Percentiles rank a stretch among this genome's conserved stretches.
phyloP scores from a whole-genome alignment of 169 alveolate species.

The Cryptosporidium baileyi region DNA sequence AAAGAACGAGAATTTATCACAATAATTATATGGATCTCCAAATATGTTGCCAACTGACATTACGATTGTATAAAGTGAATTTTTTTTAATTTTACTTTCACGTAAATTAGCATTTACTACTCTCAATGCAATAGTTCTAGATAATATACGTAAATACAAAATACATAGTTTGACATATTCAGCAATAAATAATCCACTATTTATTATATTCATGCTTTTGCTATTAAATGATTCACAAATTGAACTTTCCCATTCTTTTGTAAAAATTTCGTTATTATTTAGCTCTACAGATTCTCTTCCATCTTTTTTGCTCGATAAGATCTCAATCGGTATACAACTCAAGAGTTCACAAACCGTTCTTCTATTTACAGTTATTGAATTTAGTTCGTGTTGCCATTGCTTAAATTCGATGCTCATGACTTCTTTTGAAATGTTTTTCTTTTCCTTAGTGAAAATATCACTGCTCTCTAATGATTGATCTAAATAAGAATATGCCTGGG shows the following conservation, averaged over 20 bases:
- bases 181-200: neutral
- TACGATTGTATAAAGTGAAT: conserved; percentile 1
- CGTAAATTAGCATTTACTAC: neutral
- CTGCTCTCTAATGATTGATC: neutral
- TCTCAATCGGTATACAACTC: conserved; percentile 57
- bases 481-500: conserved; percentile 37
- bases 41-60: conserved; percentile 10
- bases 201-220: neutral
- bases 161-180: conserved; percentile 38
- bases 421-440: neutral
- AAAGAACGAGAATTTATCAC: neutral
- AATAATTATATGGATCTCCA: conserved; percentile 22
- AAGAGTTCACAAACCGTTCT: conserved; percentile 51
- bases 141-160: conserved; percentile 6
- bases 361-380: conserved; percentile 39
- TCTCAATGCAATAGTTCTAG: conserved; percentile 39
- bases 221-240: neutral
- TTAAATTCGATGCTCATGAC: neutral
- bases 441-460: neutral
- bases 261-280: neutral
- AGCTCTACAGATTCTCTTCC: neutral
- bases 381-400: conserved; percentile 49
- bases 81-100: neutral
- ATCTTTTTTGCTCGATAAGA: neutral
- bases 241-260: neutral